Base-by-base conservation (phyloP, 108 stramenopile species). In the Cyclotella sp. region DNA sequence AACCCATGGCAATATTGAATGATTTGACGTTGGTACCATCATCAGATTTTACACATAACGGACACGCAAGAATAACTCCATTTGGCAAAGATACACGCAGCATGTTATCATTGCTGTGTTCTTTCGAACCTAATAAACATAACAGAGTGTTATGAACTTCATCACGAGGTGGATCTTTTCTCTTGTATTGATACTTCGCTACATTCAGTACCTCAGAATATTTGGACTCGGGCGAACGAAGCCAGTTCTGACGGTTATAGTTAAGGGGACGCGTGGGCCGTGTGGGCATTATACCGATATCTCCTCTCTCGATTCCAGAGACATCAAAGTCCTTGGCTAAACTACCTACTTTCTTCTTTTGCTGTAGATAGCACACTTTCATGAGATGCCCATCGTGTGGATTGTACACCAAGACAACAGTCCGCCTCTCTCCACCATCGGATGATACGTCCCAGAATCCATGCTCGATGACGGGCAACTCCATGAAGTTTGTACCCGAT, bases 401-500 rank as follows among this genome's bases (percentile, higher is more conserved):
- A 58, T 58, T 58, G 57, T 58, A 58, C 3, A 58, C 57, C 57
- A 58, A 21, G 24, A 58, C 57, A 24, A 58, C 57, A 21, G 57
- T 58, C 57, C 57, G 57, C 15, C 57, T 58, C 19, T 58, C 57
- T 27, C 57, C 57, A 1, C 57, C 24, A 58, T 27, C 57, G 5
- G 57, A 27, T 58, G 57, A 16, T 6, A 58, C 57, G 26, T 58
- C 26, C 57, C 57, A 58, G 9, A 58, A 58, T 58, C 57, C 57
- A 58, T 58, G 57, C 57, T 58, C 57, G 27, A 58, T 58, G 22
- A 24, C 57, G 24, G 57, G 57, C 57, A 58, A 58, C 22, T 58
- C 9, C 57, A 58, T 26, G 22, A 58, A 58, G 57, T 58, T 9
- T 24, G 19, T 58, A 9, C 57, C 57, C 12, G 57, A 58, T 28